Conservation (phyloP, 345 rosid species). For the Rhodamnia argentea region DNA sequence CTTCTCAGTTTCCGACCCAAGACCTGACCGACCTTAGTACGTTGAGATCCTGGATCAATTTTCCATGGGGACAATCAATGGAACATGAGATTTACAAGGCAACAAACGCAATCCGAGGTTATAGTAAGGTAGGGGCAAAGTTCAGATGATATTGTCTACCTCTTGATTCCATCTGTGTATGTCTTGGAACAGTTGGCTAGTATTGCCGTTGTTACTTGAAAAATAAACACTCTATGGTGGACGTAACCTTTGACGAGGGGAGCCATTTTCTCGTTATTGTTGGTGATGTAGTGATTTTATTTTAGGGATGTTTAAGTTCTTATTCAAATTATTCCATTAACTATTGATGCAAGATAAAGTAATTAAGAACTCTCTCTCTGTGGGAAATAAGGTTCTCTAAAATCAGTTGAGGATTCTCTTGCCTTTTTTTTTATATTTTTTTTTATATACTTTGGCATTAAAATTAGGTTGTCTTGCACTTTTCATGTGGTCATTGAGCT, state of each 20-base stretch:
- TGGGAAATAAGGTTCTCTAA: too few species aligned
- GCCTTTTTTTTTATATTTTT: background rate
- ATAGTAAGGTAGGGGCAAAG: slow-evolving; percentile 45
- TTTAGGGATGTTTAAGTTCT: background rate
- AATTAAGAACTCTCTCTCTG: background rate
- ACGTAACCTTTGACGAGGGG: background rate
- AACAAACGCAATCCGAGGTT: slow-evolving; percentile 62
- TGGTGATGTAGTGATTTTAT: background rate
- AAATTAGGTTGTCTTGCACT: background rate
- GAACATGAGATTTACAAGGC: slow-evolving; percentile 92
- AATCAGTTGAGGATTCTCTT: background rate
- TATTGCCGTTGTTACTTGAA: background rate
- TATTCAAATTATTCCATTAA: background rate
- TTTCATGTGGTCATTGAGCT: background rate
- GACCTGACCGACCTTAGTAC: slow-evolving; percentile 96
- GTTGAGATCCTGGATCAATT: slow-evolving; percentile 92
- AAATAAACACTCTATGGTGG: background rate
- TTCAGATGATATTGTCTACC: background rate
- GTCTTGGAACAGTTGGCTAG: background rate
- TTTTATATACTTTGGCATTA: background rate
- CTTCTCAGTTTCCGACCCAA: slow-evolving; percentile 78
- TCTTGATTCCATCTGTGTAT: background rate
- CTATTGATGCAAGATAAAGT: background rate
- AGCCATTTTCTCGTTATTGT: background rate
- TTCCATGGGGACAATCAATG: slow-evolving; percentile 96